Base-by-base conservation (phyloP, 192 early-diverging fungal species). In the Rhizoclosmatium globosum region DNA sequence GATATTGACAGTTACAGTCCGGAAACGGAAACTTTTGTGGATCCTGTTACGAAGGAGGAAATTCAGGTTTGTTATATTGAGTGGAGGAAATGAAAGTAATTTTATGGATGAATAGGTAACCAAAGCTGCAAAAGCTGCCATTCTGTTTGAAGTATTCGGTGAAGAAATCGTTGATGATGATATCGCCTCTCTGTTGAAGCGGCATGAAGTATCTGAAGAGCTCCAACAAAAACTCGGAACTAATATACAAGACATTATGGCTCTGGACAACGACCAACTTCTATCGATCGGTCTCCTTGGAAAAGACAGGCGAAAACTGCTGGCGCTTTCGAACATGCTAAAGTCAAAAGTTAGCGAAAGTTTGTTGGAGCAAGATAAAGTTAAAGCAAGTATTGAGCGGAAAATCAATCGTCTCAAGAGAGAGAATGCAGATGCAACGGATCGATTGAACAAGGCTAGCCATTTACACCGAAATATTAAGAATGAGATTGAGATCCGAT, bases 321-420 rank as follows among this genome's bases (percentile, higher is more conserved):
- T 89, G 45, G 86, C 85, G 17, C 77, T 89, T 77, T 67, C 78
- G 1, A 84, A 89, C 17, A 84, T 85, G 61, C 79, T 87, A 4
- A 68, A 82, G 3, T 87, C 86, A 57, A 50, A 84, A 15, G 85
- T 89, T 47, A 84, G 81, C 48, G 88, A 89, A 56, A 79, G 83
- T 58, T 47, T 87, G 47, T 77, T 81, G 60, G 88, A 87, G 79
- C 81, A 81, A 46, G 67, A 65, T 39, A 86, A 85, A 66, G 79
- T 87, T 41, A 89, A 89, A 68, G 81, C 82, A 47, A 45, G 48
- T 15, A 61, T 89, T 41, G 88, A 89, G 76, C 64, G 88, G 43
- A 81, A 86, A 65, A 87, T 87, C 23, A 75, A 79, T 11, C 87
- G 86, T 70, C 23, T 47, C 4, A 58, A 58, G 23, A 71, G 87